Percentiles rank a stretch among this genome's conserved stretches.
These are phyloP conservation scores for Mycena pura DNA, from an alignment of 768 basidiomycete species.

Conservation along the genomic window DNA sequence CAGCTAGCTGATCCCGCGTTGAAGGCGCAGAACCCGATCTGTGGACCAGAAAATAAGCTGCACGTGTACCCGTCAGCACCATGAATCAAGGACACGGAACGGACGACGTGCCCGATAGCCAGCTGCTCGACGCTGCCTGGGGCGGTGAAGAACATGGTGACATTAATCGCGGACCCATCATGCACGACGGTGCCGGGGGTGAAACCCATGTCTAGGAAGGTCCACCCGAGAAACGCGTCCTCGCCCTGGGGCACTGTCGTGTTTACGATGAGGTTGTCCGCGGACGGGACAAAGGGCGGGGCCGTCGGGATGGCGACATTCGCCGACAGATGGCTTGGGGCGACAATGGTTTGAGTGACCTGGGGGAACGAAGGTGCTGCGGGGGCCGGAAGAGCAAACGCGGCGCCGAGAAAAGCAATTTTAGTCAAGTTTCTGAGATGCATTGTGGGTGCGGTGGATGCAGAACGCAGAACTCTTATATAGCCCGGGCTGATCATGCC, in stretches of 20 bases:
- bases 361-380: conserved; percentile 5
- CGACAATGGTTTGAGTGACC: neutral
- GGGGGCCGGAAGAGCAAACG: no score
- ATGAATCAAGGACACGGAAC: neutral
- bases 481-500: no score
- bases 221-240: neutral
- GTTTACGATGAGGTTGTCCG: conserved; percentile 14
- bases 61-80: neutral
- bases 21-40: conserved; percentile 8
- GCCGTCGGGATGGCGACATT: conserved; percentile 2
- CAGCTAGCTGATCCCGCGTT: neutral
- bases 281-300: conserved; percentile 10
- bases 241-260: conserved; percentile 2
- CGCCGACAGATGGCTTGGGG: conserved; percentile 1
- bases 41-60: neutral
- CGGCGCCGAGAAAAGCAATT: no score
- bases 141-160: conserved; percentile 9
- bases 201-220: conserved; percentile 2
- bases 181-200: neutral
- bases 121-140: conserved; percentile 4
- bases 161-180: conserved; percentile 6
- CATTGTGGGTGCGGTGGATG: no score
- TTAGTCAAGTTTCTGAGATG: no score
- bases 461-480: no score
- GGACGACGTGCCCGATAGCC: conserved; percentile 3